Evolutionary conservation across 352 stramenopile genomes (phyloP).

Genomic region (Phytophthora palmivora): DNA sequence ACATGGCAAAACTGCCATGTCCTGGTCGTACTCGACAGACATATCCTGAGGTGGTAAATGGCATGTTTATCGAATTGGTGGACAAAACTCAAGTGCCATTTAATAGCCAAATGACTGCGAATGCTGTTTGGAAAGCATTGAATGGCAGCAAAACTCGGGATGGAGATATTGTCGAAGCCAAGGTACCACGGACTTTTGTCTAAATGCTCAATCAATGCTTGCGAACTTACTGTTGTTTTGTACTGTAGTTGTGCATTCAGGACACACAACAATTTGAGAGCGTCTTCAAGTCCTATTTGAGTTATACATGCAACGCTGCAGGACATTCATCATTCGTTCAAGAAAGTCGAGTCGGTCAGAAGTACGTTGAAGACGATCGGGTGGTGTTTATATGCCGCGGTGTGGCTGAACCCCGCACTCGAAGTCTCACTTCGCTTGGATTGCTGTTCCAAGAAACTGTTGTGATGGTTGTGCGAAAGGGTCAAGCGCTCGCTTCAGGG

Average conservation of each 20-base stretch:
- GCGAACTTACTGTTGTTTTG: neutral
- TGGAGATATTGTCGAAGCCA: constrained; percentile 16
- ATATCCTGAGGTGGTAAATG: constrained; percentile 8
- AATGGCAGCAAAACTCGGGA: constrained; percentile 10
- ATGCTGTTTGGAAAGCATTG: constrained; percentile 20
- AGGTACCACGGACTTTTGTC: constrained; percentile 3
- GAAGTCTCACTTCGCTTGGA: constrained; percentile 13
- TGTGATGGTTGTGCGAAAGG: constrained; percentile 17
- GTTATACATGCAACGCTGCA: constrained; percentile 14
- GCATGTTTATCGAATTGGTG: constrained; percentile 26
- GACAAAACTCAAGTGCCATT: constrained; percentile 26
- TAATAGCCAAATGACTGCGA: neutral
- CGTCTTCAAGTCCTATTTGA: constrained; percentile 10
- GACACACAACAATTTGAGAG: constrained; percentile 5
- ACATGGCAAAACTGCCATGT: constrained; percentile 8
- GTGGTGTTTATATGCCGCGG: constrained; percentile 15
- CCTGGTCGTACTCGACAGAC: constrained; percentile 1
- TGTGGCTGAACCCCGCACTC: constrained; percentile 7
- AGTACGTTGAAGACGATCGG: constrained; percentile 19
- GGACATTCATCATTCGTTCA: constrained; percentile 12
- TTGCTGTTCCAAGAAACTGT: constrained; percentile 25
- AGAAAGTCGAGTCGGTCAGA: constrained; percentile 13
- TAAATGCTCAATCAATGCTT: neutral
- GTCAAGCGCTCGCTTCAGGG: constrained; percentile 6
- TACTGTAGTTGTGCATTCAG: constrained; percentile 17